phyloP scores from a whole-genome alignment of 2,329 filamentous ascomycete species.

The Xylariomycetidae sp. region DNA sequence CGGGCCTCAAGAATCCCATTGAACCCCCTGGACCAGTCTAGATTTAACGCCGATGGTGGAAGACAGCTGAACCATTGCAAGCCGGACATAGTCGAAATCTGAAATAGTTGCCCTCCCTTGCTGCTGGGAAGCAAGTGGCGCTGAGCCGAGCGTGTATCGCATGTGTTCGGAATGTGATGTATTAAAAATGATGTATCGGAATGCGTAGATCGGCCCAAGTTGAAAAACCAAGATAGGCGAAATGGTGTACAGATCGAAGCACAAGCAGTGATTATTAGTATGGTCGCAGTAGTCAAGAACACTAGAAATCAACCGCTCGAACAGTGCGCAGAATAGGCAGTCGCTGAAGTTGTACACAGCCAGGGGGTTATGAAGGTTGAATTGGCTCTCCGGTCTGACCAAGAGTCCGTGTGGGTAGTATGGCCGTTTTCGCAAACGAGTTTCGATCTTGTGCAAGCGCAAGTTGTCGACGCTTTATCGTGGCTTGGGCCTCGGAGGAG shows the following conservation, averaged over 20 bases:
- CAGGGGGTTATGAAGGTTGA: too few species aligned
- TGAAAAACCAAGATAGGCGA: constrained; percentile 17
- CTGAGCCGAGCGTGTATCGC: constrained; percentile 16
- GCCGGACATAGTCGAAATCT: too few species aligned
- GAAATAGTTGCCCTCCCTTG: too few species aligned
- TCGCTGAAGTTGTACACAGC: constrained; percentile 5
- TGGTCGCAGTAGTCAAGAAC: too few species aligned
- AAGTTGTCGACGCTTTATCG: constrained; percentile 24
- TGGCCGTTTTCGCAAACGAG: too few species aligned
- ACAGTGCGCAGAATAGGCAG: constrained; percentile 7
- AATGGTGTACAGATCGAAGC: constrained; percentile 27
- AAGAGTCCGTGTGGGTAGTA: too few species aligned
- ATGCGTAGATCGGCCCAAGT: constrained; percentile 15
- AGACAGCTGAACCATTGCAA: too few species aligned
- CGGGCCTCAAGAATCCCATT: too few species aligned
- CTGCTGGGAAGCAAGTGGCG: constrained; percentile 17
- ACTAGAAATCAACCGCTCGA: constrained; percentile 8
- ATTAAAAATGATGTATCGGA: constrained; percentile 28
- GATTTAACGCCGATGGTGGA: constrained; percentile 20
- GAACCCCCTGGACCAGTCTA: constrained; percentile 17
- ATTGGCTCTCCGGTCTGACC: too few species aligned
- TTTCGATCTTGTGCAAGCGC: too few species aligned
- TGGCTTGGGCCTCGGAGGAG: constrained; percentile 28
- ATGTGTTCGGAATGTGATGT: constrained; percentile 15
- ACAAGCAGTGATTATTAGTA: constrained; percentile 20